Base-by-base conservation (phyloP, 2,329 filamentous ascomycete genomes). In the Fusarium virguliforme region DNA sequence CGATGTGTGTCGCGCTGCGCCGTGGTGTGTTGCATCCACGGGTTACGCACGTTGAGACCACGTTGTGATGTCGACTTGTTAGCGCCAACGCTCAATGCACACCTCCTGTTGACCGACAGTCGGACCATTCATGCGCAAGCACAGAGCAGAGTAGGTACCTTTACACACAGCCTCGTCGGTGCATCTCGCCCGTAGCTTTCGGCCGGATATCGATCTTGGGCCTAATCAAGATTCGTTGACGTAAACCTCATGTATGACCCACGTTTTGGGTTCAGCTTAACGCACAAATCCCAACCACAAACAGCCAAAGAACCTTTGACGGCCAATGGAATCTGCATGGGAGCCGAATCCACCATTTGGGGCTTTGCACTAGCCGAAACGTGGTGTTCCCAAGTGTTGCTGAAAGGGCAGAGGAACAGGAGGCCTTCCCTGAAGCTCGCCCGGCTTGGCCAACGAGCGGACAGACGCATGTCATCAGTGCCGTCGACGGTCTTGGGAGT, bases 201-300 rank as follows among this genome's bases (percentile, higher is more conserved):
- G 68, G 61, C 68, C 54, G 57, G 65, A 69, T 54, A 66, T 66
- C 68, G 65, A 59, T 62, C 65, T 72, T 71, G 60, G 65, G 48
- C 13, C 68, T 72, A 72, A 72, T 40, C 37, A 59, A 32, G 26
- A 60, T 56, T 37, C 38, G 57, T 59, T 71, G 68, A 71, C 68
- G 68, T 71, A 71, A 72, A 59, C 65, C 37, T 18, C 51, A 55
- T 55, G 65, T 62, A 66, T 55, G 48, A 55, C 48, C 53, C 41
- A 70, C 15, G 67, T 32, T 58, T 50, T 34, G 41, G 53, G 30
- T 57, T 65, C 34, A 24, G 53, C n/a, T 37, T 35, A 58, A 69
- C 53, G 57, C 65, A 40, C 37, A 56, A 65, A 55, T 68, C 37
- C 60, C 26, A 50, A 28, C 41, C 51, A 32, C 30, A 64, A 65